Conservation (phyloP, 768 basidiomycete genomes). For the Chalciporus piperatus region DNA sequence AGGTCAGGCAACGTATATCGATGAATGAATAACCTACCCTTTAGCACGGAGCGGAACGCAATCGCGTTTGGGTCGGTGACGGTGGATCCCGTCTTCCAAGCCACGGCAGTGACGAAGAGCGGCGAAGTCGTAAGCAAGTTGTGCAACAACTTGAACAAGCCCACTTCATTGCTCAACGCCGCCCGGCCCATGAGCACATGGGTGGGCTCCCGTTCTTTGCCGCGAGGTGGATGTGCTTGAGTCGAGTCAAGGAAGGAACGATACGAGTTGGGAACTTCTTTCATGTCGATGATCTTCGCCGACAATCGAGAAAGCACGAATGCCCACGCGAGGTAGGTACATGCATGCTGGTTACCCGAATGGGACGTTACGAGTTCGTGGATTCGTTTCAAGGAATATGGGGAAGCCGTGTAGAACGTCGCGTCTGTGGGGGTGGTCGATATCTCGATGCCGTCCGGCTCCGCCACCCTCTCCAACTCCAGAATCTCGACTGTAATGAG, state of each 20-base stretch:
- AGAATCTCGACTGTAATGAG: slow-evolving; percentile 75
- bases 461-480: slow-evolving; percentile 70
- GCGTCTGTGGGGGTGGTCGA: slow-evolving; percentile 46
- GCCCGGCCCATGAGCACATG: slow-evolving; percentile 57
- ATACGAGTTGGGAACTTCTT: slow-evolving; percentile 55
- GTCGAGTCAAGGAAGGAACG: slow-evolving; percentile 53
- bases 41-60: slow-evolving; percentile 77
- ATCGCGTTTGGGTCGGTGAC: slow-evolving; percentile 75
- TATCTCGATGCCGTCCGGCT: slow-evolving; percentile 49
- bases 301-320: slow-evolving; percentile 71
- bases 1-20: slow-evolving; percentile 34
- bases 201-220: slow-evolving; percentile 57
- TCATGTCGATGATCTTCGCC: slow-evolving; percentile 41
- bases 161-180: slow-evolving; percentile 56
- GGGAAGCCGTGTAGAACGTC: slow-evolving; percentile 58
- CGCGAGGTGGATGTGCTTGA: slow-evolving; percentile 38
- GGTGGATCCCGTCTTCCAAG: slow-evolving; percentile 66
- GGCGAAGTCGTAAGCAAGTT: slow-evolving; percentile 66
- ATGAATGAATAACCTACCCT: slow-evolving; percentile 50
- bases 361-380: slow-evolving; percentile 65
- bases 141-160: slow-evolving; percentile 56
- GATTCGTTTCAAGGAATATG: slow-evolving; percentile 59
- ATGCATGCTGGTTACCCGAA: slow-evolving; percentile 60
- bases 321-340: slow-evolving; percentile 80
- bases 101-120: slow-evolving; percentile 69